Evolutionary conservation across 2,329 filamentous ascomycete genomes (phyloP), one percentile per base, ranked within the genome.

Genomic region (Nemania sp.): DNA sequence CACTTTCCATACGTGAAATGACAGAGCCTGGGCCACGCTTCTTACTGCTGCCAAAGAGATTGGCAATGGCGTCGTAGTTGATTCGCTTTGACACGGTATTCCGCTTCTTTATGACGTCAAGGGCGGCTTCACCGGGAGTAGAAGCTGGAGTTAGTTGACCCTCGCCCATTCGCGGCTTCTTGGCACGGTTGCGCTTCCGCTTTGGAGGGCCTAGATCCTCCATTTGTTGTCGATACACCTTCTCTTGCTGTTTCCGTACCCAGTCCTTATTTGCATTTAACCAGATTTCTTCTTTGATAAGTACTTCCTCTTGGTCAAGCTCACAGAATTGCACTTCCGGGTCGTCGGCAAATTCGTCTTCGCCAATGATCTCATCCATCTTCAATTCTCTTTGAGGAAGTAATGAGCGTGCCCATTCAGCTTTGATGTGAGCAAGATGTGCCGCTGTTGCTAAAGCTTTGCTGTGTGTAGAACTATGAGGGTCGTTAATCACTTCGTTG

Each of bases 261-360:
- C 94, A 99, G 73, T 97, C 93, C 78, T 96, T 94, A 80, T 99
- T 98, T 77, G 94, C 90, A 67, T 95, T 94, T 51, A 97, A 90
- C 96, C 96, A 99, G 60, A 98, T 92, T 67, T 90, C 89, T 79
- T 98, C 94, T 79, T 98, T 98, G 76, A 94, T 88, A 38, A 87
- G 87, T 1, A 90, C 88, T 80, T 98, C 94, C 2, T 89, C 87
- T 0, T 90, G 87, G 0, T 86, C 87, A 5, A 98, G 85, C 41
- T 94, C 80, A 76, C 94, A 97, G 74, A 92, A 92, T 67, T 87
- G 83, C 5, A 99, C 93, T 79, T 99, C 96, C 0, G 90, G 91
- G 70, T 99, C 96, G 73, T 97, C 90, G 43, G 90, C 92, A 75
- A 98, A 98, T 76, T 98, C 94, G 65, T 92, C 88, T 65, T 92